These are phyloP conservation scores for Fusarium sp. DNA, from an alignment of 2,329 filamentous ascomycete genomes.

Conservation along the genomic window DNA sequence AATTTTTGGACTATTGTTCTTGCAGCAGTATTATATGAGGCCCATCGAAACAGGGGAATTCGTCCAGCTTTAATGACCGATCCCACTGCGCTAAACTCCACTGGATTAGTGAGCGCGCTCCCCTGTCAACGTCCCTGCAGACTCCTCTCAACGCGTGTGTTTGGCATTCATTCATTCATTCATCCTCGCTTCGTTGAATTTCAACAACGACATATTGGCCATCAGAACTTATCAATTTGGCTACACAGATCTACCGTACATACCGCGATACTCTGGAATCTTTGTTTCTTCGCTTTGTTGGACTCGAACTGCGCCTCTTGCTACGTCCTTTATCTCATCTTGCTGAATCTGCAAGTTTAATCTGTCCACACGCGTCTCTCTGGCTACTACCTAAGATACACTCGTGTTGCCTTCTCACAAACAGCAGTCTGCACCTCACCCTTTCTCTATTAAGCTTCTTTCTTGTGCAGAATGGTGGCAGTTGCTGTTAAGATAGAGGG, in stretches of 20 bases:
- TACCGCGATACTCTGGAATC: not conserved
- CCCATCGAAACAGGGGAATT: slow-evolving; percentile 8
- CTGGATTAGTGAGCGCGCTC: slow-evolving; percentile 34
- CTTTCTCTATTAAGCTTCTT: slow-evolving; percentile 1
- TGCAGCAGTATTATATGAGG: not conserved
- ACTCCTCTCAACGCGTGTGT: slow-evolving; percentile 42
- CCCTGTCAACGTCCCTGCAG: slow-evolving; percentile 40
- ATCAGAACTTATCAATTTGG: slow-evolving; percentile 17
- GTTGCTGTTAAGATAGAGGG: slow-evolving; percentile 43
- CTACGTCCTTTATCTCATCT: slow-evolving; percentile 9
- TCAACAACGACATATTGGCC: slow-evolving; percentile 33
- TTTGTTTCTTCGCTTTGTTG: not conserved
- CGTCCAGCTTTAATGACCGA: slow-evolving; percentile 10
- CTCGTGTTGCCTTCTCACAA: slow-evolving; percentile 31
- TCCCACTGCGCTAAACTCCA: slow-evolving; percentile 32
- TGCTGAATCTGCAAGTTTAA: slow-evolving; percentile 18
- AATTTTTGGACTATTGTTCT: not conserved
- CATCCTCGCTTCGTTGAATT: slow-evolving; percentile 30
- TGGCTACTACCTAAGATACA: slow-evolving; percentile 26
- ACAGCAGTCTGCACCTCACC: slow-evolving; percentile 13
- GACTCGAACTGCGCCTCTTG: slow-evolving; percentile 4
- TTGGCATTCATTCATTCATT: slow-evolving; percentile 39
- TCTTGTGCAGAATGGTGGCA: slow-evolving; percentile 45
- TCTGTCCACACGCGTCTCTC: slow-evolving; percentile 40
- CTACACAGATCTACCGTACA: slow-evolving; percentile 11